Percentiles rank a stretch among this genome's conserved stretches.
Evolutionary conservation across 768 basidiomycete genomes (phyloP).

Genomic region (Suillus luteus): DNA sequence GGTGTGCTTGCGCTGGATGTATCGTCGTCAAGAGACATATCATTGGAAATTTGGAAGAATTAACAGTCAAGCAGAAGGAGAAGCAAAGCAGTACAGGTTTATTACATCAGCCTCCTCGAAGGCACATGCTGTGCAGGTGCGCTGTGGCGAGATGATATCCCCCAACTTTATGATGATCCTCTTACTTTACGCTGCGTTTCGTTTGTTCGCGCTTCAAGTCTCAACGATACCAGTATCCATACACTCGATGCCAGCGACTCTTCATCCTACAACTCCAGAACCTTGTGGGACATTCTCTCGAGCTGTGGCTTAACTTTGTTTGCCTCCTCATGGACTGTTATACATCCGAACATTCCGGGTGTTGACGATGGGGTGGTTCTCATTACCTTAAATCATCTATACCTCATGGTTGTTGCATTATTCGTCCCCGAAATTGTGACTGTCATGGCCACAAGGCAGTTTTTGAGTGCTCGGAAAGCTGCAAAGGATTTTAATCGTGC

Average conservation of each 20-base stretch:
- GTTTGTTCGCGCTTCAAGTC: not conserved
- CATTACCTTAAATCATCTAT: not conserved
- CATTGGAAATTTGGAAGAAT: no score
- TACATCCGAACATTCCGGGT: not conserved
- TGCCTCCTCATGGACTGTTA: not conserved
- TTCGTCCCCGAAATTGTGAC: not conserved
- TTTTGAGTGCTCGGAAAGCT: rapidly evolving
- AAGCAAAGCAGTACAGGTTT: no score
- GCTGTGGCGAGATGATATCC: no score
- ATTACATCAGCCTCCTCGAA: no score
- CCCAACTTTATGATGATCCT: not conserved
- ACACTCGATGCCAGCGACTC: not conserved
- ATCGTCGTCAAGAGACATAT: not conserved
- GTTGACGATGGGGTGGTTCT: no score
- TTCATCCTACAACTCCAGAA: not conserved
- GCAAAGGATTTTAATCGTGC: not conserved
- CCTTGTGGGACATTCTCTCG: not conserved
- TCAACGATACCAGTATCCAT: not conserved
- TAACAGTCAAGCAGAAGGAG: no score
- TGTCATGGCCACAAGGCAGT: not conserved
- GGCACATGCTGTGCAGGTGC: no score
- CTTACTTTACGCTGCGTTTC: constrained; percentile 22
- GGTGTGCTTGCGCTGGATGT: not conserved
- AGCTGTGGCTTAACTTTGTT: not conserved
- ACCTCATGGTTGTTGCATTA: rapidly evolving